Evolutionary conservation across 2,329 filamentous ascomycete genomes (phyloP).

Genomic region (Trichoderma citrinoviride): DNA sequence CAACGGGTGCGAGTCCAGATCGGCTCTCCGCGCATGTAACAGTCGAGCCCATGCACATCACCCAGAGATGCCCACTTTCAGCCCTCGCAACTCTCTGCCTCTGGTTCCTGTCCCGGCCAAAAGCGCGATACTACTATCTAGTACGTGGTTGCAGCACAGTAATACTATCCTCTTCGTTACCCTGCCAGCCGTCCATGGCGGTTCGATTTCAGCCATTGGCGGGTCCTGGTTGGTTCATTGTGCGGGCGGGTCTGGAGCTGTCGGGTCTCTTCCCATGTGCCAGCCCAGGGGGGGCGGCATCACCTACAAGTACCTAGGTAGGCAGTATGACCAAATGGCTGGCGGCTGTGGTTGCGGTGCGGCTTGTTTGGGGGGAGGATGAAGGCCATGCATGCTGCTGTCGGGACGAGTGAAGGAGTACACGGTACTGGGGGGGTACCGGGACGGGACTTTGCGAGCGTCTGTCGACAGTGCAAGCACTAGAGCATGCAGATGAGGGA

Average conservation of each 20-base stretch:
- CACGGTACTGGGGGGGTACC: background rate
- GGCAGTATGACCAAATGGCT: no score
- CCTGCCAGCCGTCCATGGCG: constrained; percentile 18
- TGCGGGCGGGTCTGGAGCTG: constrained; percentile 8
- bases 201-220: background rate
- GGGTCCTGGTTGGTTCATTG: background rate
- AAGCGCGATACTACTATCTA: background rate
- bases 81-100: background rate
- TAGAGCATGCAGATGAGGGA: constrained; percentile 15
- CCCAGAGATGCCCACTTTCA: constrained; percentile 1
- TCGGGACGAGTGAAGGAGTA: background rate
- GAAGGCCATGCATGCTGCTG: no score
- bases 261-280: constrained; percentile 13
- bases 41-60: constrained; percentile 2
- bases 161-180: background rate
- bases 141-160: no score
- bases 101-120: background rate
- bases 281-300: background rate
- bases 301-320: no score
- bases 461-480: background rate
- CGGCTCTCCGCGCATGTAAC: background rate
- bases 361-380: background rate
- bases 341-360: constrained; percentile 10
- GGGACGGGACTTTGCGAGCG: background rate
- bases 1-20: constrained; percentile 8